Evolutionary conservation across 2,329 filamentous ascomycete genomes (phyloP).

Genomic region (Stachybotrys echinatus): DNA sequence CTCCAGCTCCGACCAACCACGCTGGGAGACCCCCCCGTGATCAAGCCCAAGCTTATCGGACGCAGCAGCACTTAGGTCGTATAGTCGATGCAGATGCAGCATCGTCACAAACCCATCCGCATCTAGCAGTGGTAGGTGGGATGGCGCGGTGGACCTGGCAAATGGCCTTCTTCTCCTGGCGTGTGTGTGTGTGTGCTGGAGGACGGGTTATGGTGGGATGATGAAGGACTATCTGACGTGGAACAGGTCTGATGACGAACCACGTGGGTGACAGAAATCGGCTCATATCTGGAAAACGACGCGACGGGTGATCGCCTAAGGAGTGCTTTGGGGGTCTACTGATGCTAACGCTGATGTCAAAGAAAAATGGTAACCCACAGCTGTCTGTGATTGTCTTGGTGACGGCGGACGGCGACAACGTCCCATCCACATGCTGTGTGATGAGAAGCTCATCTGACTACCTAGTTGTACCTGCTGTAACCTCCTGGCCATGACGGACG

Average conservation of each 20-base stretch:
- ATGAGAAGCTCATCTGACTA: background rate
- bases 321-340: background rate
- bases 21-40: too few species aligned
- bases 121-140: background rate
- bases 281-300: background rate
- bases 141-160: too few species aligned
- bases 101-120: too few species aligned
- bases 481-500: background rate
- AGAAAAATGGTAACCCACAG: too few species aligned
- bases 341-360: background rate
- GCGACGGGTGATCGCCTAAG: background rate
- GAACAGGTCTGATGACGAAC: slow-evolving; percentile 1
- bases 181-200: background rate
- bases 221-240: background rate
- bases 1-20: too few species aligned
- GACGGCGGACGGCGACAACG: background rate
- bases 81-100: too few species aligned
- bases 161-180: too few species aligned
- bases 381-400: background rate
- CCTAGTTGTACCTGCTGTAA: background rate
- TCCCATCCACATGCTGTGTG: background rate
- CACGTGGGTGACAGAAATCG: background rate
- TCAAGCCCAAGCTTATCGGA: too few species aligned
- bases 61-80: too few species aligned
- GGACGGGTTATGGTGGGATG: background rate